Conservation (phyloP, 2,329 filamentous ascomycete species). For the Pseudogymnoascus sp. region DNA sequence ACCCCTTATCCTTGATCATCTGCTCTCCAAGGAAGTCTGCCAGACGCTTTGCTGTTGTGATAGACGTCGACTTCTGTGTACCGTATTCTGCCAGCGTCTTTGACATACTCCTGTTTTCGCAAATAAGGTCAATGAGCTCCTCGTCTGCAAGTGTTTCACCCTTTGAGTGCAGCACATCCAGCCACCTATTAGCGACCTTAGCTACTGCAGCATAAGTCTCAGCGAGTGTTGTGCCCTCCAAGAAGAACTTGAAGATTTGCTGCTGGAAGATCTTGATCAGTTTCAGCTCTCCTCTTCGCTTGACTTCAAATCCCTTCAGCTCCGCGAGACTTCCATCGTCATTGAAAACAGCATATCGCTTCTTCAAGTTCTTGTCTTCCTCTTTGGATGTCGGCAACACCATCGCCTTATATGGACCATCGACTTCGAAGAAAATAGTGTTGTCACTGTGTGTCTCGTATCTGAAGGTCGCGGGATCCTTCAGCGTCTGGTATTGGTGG, state of each 20-base stretch:
- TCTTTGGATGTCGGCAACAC: constrained; percentile 95
- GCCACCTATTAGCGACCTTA: constrained; percentile 90
- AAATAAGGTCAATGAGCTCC: constrained; percentile 98
- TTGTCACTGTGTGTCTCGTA: constrained; percentile 98
- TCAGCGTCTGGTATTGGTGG: constrained; percentile 88
- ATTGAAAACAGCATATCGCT: constrained; percentile 98
- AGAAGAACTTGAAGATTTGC: constrained; percentile 98
- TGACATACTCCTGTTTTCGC: constrained; percentile 95
- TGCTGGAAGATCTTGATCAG: constrained; percentile 99
- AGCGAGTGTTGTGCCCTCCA: constrained; percentile 77
- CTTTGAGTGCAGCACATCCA: constrained; percentile 86
- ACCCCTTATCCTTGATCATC: constrained; percentile 97
- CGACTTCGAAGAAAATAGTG: constrained; percentile 98
- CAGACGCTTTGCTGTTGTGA: constrained; percentile 89
- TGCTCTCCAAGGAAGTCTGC: constrained; percentile 95
- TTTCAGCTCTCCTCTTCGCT: constrained; percentile 93
- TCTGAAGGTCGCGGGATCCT: constrained; percentile 68
- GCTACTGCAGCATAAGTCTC: constrained; percentile 90
- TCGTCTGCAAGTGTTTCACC: constrained; percentile 88
- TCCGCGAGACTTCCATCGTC: constrained; percentile 93
- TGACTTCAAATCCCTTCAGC: constrained; percentile 94
- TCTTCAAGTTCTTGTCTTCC: constrained; percentile 99
- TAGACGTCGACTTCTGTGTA: constrained; percentile 93
- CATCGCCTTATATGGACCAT: constrained; percentile 97
- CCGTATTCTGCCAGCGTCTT: constrained; percentile 98